Evolutionary conservation across 306 rosid species (phyloP).

Genomic region (Carpinus fangiana): DNA sequence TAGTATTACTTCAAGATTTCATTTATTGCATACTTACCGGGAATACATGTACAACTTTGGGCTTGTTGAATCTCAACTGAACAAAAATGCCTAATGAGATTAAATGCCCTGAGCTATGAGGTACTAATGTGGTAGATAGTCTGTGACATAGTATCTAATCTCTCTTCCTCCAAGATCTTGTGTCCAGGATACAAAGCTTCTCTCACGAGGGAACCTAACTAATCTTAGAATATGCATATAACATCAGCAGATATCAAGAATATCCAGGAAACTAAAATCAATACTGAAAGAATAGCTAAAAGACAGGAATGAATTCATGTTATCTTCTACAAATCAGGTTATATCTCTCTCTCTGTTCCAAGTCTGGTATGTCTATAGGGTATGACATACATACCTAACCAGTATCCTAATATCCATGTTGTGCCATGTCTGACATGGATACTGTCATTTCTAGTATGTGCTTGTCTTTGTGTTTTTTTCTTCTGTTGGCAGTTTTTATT

Average conservation of each 20-base stretch:
- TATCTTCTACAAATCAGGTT: background rate
- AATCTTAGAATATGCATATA: background rate
- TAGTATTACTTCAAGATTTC: constrained; percentile 17
- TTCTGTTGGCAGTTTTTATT: background rate
- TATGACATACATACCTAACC: background rate
- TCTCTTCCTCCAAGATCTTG: constrained; percentile 3
- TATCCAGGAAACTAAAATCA: background rate
- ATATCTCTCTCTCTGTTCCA: background rate
- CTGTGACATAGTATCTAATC: constrained; percentile 4
- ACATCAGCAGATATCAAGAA: background rate
- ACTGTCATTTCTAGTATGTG: background rate
- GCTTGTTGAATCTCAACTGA: constrained; percentile 20
- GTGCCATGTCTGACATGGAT: background rate
- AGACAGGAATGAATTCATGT: no score
- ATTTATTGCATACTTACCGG: constrained; percentile 15
- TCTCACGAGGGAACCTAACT: background rate
- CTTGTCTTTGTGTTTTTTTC: background rate
- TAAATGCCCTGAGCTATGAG: constrained; percentile 14
- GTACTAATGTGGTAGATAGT: constrained; percentile 11
- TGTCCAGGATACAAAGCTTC: background rate
- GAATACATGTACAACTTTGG: constrained; percentile 5
- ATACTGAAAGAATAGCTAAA: no score
- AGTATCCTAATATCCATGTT: background rate
- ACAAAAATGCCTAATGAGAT: background rate
- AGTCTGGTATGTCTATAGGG: background rate